Percentiles rank a stretch among this genome's conserved stretches.
Evolutionary conservation across 73 alveolate species (phyloP).

Genomic region (Tetrahymena borealis): DNA sequence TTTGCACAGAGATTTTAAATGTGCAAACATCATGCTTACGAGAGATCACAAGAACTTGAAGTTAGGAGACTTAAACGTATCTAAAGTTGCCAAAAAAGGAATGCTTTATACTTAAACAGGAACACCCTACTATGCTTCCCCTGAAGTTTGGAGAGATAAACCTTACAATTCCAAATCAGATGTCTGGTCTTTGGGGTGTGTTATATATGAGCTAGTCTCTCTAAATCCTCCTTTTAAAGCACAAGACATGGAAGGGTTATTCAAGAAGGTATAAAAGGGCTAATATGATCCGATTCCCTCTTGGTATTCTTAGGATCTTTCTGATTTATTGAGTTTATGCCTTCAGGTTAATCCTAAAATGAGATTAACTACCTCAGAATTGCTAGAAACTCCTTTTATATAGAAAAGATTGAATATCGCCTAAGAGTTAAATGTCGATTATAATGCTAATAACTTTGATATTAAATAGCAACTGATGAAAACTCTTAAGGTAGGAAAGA

Average conservation of each 20-base stretch:
- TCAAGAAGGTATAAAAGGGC: slow-evolving; percentile 82
- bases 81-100: slow-evolving; percentile 55
- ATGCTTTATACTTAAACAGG: slow-evolving; percentile 76
- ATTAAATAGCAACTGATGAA: background rate
- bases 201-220: slow-evolving; percentile 85
- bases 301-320: slow-evolving; percentile 66
- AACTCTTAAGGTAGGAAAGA: background rate
- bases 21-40: slow-evolving; percentile 83
- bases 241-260: slow-evolving; percentile 71
- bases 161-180: slow-evolving; percentile 92
- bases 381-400: slow-evolving; percentile 40
- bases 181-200: slow-evolving; percentile 95
- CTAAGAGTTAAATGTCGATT: background rate
- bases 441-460: background rate
- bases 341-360: slow-evolving; percentile 70
- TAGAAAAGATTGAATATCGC: slow-evolving; percentile 1
- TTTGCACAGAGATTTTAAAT: slow-evolving; percentile 83
- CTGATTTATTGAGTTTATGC: slow-evolving; percentile 57
- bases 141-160: slow-evolving; percentile 94
- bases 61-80: slow-evolving; percentile 72
- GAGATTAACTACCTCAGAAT: slow-evolving; percentile 67
- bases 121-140: slow-evolving; percentile 82
- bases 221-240: slow-evolving; percentile 91
- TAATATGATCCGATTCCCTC: slow-evolving; percentile 71
- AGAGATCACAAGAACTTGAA: slow-evolving; percentile 49